A percentile compares a stretch with the other conserved stretches of the same genome.
These are phyloP conservation scores for Hemileia vastatrix DNA, from an alignment of 1,284 basidiomycete genomes.

Conservation along the genomic window DNA sequence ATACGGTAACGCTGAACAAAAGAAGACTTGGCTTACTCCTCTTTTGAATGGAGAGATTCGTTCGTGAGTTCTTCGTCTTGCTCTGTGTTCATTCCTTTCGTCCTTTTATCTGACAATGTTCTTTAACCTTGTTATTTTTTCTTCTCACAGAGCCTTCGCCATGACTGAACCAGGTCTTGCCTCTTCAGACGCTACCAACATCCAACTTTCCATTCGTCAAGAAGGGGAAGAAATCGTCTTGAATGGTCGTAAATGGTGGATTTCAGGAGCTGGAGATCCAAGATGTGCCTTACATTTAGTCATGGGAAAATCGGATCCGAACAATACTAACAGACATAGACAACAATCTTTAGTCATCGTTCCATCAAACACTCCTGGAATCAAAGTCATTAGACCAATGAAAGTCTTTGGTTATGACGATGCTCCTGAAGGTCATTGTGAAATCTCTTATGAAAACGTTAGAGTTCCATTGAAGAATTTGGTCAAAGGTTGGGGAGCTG, in stretches of 20 bases:
- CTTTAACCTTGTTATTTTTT: too few relatives aligned
- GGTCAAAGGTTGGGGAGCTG: conserved; percentile 80
- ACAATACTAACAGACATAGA: conserved; percentile 58
- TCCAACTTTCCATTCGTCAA: conserved; percentile 72
- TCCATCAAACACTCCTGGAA: conserved; percentile 72
- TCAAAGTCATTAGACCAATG: conserved; percentile 83
- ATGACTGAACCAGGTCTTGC: conserved; percentile 58
- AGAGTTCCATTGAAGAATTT: conserved; percentile 72
- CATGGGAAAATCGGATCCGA: conserved; percentile 88
- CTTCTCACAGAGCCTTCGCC: conserved; percentile 48
- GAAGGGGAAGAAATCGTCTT: conserved; percentile 84
- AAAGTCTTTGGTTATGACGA: conserved; percentile 88
- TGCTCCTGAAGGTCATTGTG: conserved; percentile 80
- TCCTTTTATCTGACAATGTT: neutral
- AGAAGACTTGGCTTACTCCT: conserved; percentile 78
- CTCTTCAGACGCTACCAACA: conserved; percentile 92
- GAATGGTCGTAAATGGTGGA: conserved; percentile 99
- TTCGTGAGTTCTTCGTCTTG: conserved; percentile 62
- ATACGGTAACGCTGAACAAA: conserved; percentile 79
- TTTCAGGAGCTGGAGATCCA: conserved; percentile 91
- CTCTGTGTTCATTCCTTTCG: neutral
- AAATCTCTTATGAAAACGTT: conserved; percentile 87
- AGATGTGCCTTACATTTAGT: conserved; percentile 80
- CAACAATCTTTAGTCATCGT: conserved; percentile 92
- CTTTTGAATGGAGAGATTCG: conserved; percentile 85